A percentile compares a stretch with the other conserved stretches of the same genome.
phyloP scores from a whole-genome alignment of 371 early-diverging fungal genomes.

The Syncephalastrum racemosum region DNA sequence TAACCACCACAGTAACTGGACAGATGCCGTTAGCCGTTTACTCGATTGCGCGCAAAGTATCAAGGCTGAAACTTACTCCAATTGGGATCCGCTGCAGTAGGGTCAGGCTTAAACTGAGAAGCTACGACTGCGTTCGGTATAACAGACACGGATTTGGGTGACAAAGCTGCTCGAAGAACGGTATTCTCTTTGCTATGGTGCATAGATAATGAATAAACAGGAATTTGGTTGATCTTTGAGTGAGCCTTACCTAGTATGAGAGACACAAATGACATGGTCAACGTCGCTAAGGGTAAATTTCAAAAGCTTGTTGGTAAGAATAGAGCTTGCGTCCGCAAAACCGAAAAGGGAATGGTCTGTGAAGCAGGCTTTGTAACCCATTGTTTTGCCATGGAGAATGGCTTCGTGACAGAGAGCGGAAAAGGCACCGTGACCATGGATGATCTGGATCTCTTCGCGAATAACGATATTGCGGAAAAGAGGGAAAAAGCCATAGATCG shows the following conservation, averaged over 20 bases:
- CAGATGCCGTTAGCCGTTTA: neutral
- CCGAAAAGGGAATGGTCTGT: slow-evolving; percentile 99
- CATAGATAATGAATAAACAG: neutral
- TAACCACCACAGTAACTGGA: slow-evolving; percentile 90
- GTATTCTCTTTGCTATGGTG: slow-evolving; percentile 93
- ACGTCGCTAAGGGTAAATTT: slow-evolving; percentile 94
- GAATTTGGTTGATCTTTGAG: neutral
- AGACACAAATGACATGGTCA: slow-evolving; percentile 98
- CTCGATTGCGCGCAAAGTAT: too few species aligned
- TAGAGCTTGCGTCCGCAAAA: slow-evolving; percentile 92
- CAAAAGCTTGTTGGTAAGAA: slow-evolving; percentile 92
- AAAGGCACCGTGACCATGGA: slow-evolving; percentile 97
- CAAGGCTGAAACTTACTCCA: slow-evolving; percentile 60
- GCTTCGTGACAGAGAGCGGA: slow-evolving; percentile 96
- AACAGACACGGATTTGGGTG: slow-evolving; percentile 91
- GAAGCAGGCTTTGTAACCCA: slow-evolving; percentile 95
- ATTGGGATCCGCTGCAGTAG: slow-evolving; percentile 70
- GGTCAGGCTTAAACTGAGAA: slow-evolving; percentile 87
- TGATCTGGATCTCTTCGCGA: slow-evolving; percentile 91
- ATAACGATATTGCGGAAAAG: slow-evolving; percentile 92
- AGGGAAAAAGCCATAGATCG: slow-evolving; percentile 89
- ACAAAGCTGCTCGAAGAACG: slow-evolving; percentile 89
- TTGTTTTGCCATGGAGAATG: slow-evolving; percentile 93
- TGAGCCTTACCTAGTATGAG: slow-evolving; percentile 83
- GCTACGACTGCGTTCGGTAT: slow-evolving; percentile 99